Base-by-base conservation (phyloP, 2,329 filamentous ascomycete species). In the Calonectria hongkongensis region DNA sequence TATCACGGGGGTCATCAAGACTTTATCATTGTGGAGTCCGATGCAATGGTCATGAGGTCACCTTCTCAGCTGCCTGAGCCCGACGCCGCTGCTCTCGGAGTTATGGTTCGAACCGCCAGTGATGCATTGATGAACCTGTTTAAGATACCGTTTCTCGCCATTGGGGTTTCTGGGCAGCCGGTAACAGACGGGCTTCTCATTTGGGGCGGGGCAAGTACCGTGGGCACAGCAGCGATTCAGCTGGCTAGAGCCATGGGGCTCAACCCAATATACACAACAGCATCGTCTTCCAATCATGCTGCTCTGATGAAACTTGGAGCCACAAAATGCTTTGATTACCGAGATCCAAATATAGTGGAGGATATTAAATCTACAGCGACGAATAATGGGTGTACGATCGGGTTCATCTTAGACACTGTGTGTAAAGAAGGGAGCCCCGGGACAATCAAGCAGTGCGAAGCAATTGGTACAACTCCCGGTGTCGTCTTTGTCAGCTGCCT, bases 131-230 rank as follows among this genome's bases (percentile, higher is more conserved):
- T 72, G 28, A 72, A 72, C 30, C 50, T 50, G 0, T 39, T 72
- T 13, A 47, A 21, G 16, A 62, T 64, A 25, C 39, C 50, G 2
- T 18, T 72, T 15, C 47, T 56, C 0, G 56, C 48, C 12, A 58
- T 60, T 1, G 41, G 21, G 0, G 50, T 64, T 8, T 28, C 51
- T 2, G 65, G 39, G 0, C 27, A 27, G 1, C 56, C 63, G 2
- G 39, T 65, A 4, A 65, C 9, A 2, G 56, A 36, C 0, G 58
- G 66, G 0, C 60, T 74, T 21, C 45, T 86, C 13, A 78, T 85
- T 50, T 85, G 84, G 84, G 84, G 83, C 21, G 84, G 82, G 4
- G 80, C 79, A 8, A 81, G 81, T 1, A 79, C 78, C 47, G 83
- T 85, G 1, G 84, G 84, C 9, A 74, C 79, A 27, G 80, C 79